A percentile compares a stretch with the other conserved stretches of the same genome.
These are phyloP conservation scores for Lipomyces sp. DNA, from an alignment of 805 yeast genomes.

Conservation along the genomic window DNA sequence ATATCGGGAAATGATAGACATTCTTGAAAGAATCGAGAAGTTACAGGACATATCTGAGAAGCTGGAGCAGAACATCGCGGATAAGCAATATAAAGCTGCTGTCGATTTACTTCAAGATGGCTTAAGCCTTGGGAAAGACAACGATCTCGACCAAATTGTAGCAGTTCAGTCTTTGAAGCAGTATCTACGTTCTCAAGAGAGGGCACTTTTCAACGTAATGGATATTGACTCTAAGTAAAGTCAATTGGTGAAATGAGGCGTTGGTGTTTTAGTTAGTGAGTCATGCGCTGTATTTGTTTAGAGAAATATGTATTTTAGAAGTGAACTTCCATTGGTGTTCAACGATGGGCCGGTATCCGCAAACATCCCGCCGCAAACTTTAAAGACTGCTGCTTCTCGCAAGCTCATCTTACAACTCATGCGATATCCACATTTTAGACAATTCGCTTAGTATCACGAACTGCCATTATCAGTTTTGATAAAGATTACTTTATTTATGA, in stretches of 20 bases:
- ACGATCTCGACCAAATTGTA: conserved; percentile 35
- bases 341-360: too few relatives aligned
- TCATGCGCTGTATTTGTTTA: too few relatives aligned
- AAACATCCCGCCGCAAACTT: too few relatives aligned
- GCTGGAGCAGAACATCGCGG: conserved; percentile 65
- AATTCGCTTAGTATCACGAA: too few relatives aligned
- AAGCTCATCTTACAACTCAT: too few relatives aligned
- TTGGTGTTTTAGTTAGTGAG: too few relatives aligned
- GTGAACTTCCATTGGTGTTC: too few relatives aligned
- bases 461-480: too few relatives aligned
- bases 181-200: conserved; percentile 19
- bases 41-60: conserved; percentile 56
- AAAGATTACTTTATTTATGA: too few relatives aligned
- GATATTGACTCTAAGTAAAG: conserved; percentile 3
- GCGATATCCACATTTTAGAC: too few relatives aligned
- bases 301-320: too few relatives aligned
- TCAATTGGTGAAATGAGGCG: background rate
- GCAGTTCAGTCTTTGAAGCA: conserved; percentile 36
- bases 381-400: too few relatives aligned
- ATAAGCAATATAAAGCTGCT: conserved; percentile 65
- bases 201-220: conserved; percentile 16
- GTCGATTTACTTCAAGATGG: conserved; percentile 52
- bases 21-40: conserved; percentile 63
- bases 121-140: conserved; percentile 36
- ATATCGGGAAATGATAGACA: conserved; percentile 65